Evolutionary conservation across 257 asterid species (phyloP).

Genomic region (Eustoma russellianum): DNA sequence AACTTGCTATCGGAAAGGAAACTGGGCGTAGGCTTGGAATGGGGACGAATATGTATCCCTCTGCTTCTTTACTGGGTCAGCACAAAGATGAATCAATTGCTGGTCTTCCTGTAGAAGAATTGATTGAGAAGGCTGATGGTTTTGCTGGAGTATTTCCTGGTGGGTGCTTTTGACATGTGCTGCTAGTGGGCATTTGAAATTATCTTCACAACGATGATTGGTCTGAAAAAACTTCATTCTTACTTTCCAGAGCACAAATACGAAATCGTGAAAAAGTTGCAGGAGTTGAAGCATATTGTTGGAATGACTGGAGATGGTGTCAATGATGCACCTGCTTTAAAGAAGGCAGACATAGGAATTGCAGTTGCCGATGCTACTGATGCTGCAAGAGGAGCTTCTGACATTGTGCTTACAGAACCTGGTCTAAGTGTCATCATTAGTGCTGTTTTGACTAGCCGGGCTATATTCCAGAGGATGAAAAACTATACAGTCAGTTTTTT

Average conservation of each 20-base stretch:
- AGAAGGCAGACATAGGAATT: slow-evolving; percentile 58
- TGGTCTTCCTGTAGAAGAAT: slow-evolving; percentile 45
- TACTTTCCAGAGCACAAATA: slow-evolving; percentile 46
- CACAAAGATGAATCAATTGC: slow-evolving; percentile 36
- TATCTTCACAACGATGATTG: background rate
- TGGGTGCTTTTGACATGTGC: slow-evolving; percentile 4
- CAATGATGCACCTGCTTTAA: slow-evolving; percentile 62
- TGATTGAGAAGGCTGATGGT: slow-evolving; percentile 60
- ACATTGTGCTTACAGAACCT: slow-evolving; percentile 59
- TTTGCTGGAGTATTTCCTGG: slow-evolving; percentile 69
- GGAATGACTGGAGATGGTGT: slow-evolving; percentile 78
- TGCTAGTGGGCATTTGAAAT: no score
- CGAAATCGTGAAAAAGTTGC: slow-evolving; percentile 57
- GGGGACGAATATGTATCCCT: slow-evolving; percentile 71
- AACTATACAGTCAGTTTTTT: slow-evolving; percentile 30
- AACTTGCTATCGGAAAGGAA: slow-evolving; percentile 53
- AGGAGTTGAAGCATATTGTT: slow-evolving; percentile 45
- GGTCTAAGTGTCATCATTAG: slow-evolving; percentile 59
- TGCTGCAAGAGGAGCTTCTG: slow-evolving; percentile 64
- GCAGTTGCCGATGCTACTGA: slow-evolving; percentile 67
- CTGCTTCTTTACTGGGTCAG: slow-evolving; percentile 45
- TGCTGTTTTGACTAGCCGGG: slow-evolving; percentile 58
- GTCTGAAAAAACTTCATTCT: background rate
- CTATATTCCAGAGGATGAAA: slow-evolving; percentile 68
- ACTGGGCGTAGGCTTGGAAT: slow-evolving; percentile 56